Percentiles rank a stretch among this genome's conserved stretches.
Evolutionary conservation across 2,329 filamentous ascomycete genomes (phyloP).

Genomic region (Venturia pyrina): DNA sequence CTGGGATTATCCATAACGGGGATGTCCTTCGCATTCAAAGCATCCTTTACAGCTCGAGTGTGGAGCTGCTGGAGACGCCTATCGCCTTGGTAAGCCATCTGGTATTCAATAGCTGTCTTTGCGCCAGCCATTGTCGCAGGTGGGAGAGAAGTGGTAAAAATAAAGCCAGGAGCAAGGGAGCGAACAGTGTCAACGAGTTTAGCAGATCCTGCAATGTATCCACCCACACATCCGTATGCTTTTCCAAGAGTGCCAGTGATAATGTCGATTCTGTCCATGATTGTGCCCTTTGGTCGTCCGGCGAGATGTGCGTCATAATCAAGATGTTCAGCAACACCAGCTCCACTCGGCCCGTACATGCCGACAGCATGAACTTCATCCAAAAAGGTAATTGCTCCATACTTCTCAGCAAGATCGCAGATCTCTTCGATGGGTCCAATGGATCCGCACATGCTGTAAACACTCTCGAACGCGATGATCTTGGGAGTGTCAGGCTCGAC

Average conservation of each 20-base stretch:
- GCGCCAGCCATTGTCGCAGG: constrained; percentile 96
- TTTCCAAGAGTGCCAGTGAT: constrained; percentile 97
- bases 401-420: constrained; percentile 93
- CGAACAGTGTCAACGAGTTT: constrained; percentile 87
- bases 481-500: constrained; percentile 80
- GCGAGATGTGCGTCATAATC: constrained; percentile 80
- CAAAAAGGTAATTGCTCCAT: constrained; percentile 92
- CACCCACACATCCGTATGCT: constrained; percentile 93
- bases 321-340: constrained; percentile 93
- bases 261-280: constrained; percentile 95
- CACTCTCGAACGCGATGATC: constrained; percentile 97
- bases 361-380: constrained; percentile 98
- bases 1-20: constrained; percentile 96
- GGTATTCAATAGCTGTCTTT: constrained; percentile 84
- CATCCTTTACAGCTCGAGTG: constrained; percentile 86
- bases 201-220: constrained; percentile 86
- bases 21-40: constrained; percentile 68
- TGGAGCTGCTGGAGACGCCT: constrained; percentile 90
- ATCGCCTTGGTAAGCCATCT: constrained; percentile 75
- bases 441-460: constrained; percentile 98
- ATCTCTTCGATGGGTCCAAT: constrained; percentile 94
- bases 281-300: constrained; percentile 65
- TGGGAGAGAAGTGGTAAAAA: constrained; percentile 94
- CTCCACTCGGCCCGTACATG: constrained; percentile 95
- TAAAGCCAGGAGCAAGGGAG: constrained; percentile 92